Percentiles rank a stretch among this genome's conserved stretches.
Evolutionary conservation across 345 rosid species (phyloP).

Genomic region (Sisymbrium irio): DNA sequence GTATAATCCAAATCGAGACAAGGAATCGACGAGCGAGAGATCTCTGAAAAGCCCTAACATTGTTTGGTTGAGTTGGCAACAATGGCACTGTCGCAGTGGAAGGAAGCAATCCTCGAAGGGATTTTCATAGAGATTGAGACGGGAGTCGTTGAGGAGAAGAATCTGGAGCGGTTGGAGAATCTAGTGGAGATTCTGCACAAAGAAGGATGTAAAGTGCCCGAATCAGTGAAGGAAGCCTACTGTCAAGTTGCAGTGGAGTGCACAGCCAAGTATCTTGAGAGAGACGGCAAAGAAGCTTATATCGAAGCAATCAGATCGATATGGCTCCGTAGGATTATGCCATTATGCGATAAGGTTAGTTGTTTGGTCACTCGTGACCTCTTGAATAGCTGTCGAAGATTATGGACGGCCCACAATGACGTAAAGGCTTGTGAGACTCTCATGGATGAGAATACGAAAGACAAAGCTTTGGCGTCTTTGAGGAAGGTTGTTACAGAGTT

Average conservation of each 20-base stretch:
- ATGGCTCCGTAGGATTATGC: slow-evolving; percentile 46
- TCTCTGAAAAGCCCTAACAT: slow-evolving; percentile 23
- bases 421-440: slow-evolving; percentile 24
- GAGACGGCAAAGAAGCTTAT: slow-evolving; percentile 9
- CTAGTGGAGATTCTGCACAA: slow-evolving; percentile 42
- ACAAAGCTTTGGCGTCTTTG: slow-evolving; percentile 40
- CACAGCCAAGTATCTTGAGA: slow-evolving; percentile 42
- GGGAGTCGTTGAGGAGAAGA: slow-evolving; percentile 37
- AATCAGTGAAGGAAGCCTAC: slow-evolving; percentile 53
- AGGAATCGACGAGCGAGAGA: slow-evolving; percentile 17
- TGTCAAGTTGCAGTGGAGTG: slow-evolving; percentile 59
- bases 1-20: background rate
- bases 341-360: slow-evolving; percentile 38
- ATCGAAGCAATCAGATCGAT: slow-evolving; percentile 32
- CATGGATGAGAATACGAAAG: slow-evolving; percentile 36
- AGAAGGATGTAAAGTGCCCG: slow-evolving; percentile 32
- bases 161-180: slow-evolving; percentile 46
- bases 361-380: slow-evolving; percentile 43
- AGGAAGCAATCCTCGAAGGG: slow-evolving; percentile 41
- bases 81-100: slow-evolving; percentile 38
- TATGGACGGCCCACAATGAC: slow-evolving; percentile 50
- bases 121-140: slow-evolving; percentile 37
- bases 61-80: slow-evolving; percentile 4
- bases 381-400: slow-evolving; percentile 30
- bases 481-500: slow-evolving; percentile 24